A percentile compares a stretch with the other conserved stretches of the same genome.
phyloP scores from a whole-genome alignment of 768 basidiomycete species.

The Boletus pseudo-olivaceus region DNA sequence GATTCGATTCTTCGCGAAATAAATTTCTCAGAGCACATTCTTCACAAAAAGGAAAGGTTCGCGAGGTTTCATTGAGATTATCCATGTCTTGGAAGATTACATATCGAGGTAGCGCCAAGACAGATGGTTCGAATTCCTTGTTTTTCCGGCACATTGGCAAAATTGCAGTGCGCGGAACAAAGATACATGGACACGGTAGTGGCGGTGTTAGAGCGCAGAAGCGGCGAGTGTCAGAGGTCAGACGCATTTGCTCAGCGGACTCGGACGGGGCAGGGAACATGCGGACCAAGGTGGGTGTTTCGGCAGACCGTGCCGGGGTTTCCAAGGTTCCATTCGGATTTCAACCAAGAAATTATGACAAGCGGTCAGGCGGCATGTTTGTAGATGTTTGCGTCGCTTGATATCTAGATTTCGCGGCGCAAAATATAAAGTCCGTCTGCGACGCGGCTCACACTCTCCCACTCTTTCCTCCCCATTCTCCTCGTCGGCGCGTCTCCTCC shows the following conservation, averaged over 20 bases:
- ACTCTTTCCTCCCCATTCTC: conserved; percentile 26
- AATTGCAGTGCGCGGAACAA: background rate
- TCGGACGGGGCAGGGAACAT: conserved; percentile 15
- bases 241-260: too few species aligned
- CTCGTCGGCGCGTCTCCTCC: conserved; percentile 4
- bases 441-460: conserved; percentile 29
- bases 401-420: conserved; percentile 23
- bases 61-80: background rate
- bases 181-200: background rate
- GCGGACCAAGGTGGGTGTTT: conserved; percentile 12
- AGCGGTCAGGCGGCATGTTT: conserved; percentile 22
- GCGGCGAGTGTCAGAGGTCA: background rate
- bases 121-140: background rate
- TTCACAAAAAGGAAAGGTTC: background rate
- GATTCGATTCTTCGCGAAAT: background rate
- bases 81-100: background rate
- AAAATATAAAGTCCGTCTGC: conserved; percentile 35
- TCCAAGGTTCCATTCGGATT: conserved; percentile 23
- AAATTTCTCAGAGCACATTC: background rate
- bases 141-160: background rate
- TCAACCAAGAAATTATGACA: conserved; percentile 13
- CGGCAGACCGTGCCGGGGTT: conserved; percentile 26
- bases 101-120: background rate
- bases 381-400: conserved; percentile 22
- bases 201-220: conserved; percentile 15